Base-by-base conservation (phyloP, 371 early-diverging fungal genomes). In the Mucor mucedo region DNA sequence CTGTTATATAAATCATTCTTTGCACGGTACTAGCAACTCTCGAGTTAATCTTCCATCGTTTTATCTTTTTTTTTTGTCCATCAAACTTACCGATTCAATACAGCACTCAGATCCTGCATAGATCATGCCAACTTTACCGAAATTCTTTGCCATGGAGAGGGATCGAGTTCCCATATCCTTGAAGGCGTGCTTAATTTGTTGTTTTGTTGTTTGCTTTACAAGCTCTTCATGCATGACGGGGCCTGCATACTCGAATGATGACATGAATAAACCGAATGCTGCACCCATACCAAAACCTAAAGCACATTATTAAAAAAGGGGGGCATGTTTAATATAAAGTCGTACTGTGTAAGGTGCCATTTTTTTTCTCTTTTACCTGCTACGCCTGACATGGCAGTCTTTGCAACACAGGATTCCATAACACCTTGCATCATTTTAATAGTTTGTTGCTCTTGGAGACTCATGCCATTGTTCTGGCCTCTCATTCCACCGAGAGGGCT, bases 1-100 rank as follows among this genome's bases (percentile, higher is more conserved):
- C 93, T 89, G 70, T 97, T 98, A 72, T 87, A 89, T 14, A 96
- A 77, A 71, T 98, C 98, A 70, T 96, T 91, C 73, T 94, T 95
- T 13, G 95, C 98, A 40, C 98, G 90, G 72, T 94, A 98, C 89
- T 92, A 76, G n/a, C 21, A 21, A n/a, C 6, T 5, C 5, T 48
- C 5, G 5, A 2, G 7, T 33, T 16, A 48, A 48, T 21, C 27
- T 4, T 42, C 42, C 11, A 11, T 27, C 16, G 9, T 9, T 21
- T 35, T 8, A 35, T 35, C 35, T 21, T 50, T 50, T 13, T 32
- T 13, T 50, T 4, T 3, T 29, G 3, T 32, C 27, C 9, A 40
- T 21, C 9, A 5, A 4, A 77, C 85, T 67, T 83, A 92, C 92
- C 30, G 91, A 86, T 82, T 98, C 98, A 60, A 97, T 95, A 62